Conservation (phyloP, 1,284 basidiomycete species). For the Trichosporon ovoides region DNA sequence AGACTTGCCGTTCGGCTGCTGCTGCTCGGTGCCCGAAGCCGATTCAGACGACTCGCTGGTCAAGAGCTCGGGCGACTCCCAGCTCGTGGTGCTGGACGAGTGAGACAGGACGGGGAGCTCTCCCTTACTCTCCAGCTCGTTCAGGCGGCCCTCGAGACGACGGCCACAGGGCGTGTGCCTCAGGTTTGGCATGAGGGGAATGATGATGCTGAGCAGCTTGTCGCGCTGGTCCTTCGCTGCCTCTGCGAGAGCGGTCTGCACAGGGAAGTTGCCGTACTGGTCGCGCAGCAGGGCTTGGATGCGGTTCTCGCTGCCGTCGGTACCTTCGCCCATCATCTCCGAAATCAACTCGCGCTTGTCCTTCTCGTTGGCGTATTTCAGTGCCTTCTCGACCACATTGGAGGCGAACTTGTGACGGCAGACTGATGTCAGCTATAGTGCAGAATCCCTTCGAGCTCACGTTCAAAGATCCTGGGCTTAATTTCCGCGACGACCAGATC, state of each 20-base stretch:
- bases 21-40: background rate
- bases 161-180: slow-evolving; percentile 42
- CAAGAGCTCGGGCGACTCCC: slow-evolving; percentile 4
- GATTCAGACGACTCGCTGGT: background rate
- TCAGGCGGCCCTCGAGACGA: slow-evolving; percentile 31
- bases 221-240: slow-evolving; percentile 34
- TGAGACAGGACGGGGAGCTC: slow-evolving; percentile 7
- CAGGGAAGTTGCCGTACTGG: slow-evolving; percentile 41
- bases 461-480: slow-evolving; percentile 68
- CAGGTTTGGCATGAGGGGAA: slow-evolving; percentile 31
- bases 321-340: slow-evolving; percentile 57
- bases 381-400: slow-evolving; percentile 92
- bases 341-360: slow-evolving; percentile 66
- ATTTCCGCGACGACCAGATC: slow-evolving; percentile 65
- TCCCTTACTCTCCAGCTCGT: slow-evolving; percentile 22
- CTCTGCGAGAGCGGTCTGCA: slow-evolving; percentile 38
- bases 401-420: slow-evolving; percentile 92
- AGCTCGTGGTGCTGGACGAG: background rate
- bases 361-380: slow-evolving; percentile 61
- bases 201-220: slow-evolving; percentile 36
- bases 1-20: no score
- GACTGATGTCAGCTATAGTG: slow-evolving; percentile 46
- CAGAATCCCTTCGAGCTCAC: slow-evolving; percentile 23
- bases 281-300: slow-evolving; percentile 35
- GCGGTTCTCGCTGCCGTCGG: slow-evolving; percentile 26